These are phyloP conservation scores for Apiotrichum laibachii DNA, from an alignment of 1,284 basidiomycete genomes.

Conservation along the genomic window DNA sequence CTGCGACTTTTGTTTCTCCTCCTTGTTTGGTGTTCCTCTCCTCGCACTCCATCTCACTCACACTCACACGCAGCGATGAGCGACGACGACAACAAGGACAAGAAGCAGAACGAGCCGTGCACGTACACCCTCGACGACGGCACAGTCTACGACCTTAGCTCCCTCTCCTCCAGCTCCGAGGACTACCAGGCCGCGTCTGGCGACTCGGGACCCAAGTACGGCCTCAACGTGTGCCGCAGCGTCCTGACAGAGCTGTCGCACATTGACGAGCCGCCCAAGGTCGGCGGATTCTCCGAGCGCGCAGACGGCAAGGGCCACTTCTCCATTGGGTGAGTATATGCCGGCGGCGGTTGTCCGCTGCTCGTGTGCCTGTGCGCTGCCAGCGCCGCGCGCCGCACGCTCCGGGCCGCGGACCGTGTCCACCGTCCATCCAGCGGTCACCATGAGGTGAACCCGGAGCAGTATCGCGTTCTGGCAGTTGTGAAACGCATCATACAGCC, in stretches of 20 bases:
- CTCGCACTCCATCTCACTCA: too few species aligned
- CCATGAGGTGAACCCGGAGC: too few species aligned
- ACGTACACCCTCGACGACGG: constrained; percentile 45
- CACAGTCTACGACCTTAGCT: constrained; percentile 47
- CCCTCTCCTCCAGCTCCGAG: constrained; percentile 32
- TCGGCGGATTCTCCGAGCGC: constrained; percentile 41
- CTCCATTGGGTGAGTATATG: constrained; percentile 41
- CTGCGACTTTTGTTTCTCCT: too few species aligned
- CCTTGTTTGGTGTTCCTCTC: too few species aligned
- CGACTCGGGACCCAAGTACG: constrained; percentile 33
- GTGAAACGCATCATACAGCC: background rate
- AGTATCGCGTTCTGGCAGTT: too few species aligned
- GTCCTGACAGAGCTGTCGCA: constrained; percentile 48
- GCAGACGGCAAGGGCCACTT: constrained; percentile 34
- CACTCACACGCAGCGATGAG: background rate
- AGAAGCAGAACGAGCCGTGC: too few species aligned
- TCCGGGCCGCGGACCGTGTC: too few species aligned
- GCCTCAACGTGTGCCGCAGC: constrained; percentile 48
- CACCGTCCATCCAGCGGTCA: too few species aligned
- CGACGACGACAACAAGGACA: constrained; percentile 7
- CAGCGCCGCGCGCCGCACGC: too few species aligned
- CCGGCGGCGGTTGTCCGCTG: background rate
- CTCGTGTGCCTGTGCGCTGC: too few species aligned
- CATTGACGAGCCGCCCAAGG: constrained; percentile 39
- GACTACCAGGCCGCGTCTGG: constrained; percentile 40